A percentile compares a stretch with the other conserved stretches of the same genome.
Conservation (phyloP, 1,284 basidiomycete species). For the Leucoagaricus sp. region DNA sequence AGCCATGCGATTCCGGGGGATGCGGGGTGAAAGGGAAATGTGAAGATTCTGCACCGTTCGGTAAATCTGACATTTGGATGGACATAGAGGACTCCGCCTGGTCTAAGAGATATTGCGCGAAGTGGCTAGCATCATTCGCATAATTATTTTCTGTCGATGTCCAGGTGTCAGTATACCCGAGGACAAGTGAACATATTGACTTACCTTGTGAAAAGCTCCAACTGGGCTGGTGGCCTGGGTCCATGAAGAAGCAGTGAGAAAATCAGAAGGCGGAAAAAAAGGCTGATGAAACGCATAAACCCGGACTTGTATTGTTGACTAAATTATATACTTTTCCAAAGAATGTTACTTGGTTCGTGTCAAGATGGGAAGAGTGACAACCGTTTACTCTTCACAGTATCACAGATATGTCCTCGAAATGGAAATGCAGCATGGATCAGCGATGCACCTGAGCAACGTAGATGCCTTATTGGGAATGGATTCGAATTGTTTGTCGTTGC, state of each 20-base stretch:
- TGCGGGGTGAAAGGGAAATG: conserved; percentile 6
- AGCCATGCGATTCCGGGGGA: background rate
- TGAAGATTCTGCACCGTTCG: conserved; percentile 1
- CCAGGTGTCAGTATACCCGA: conserved; percentile 7
- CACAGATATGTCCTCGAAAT: conserved; percentile 6
- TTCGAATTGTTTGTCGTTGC: background rate
- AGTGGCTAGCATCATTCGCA: background rate
- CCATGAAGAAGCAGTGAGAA: conserved; percentile 12
- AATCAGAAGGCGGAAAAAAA: conserved; percentile 14
- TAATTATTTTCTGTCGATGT: conserved; percentile 6
- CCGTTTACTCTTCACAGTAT: conserved; percentile 14
- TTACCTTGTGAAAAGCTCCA: conserved; percentile 12
- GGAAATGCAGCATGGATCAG: conserved; percentile 6
- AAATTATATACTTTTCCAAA: conserved; percentile 17
- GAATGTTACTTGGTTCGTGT: conserved; percentile 12
- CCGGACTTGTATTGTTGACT: conserved; percentile 15
- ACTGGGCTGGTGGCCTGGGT: conserved; percentile 11
- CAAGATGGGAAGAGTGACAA: conserved; percentile 14
- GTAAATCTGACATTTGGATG: conserved; percentile 3
- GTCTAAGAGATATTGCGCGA: background rate
- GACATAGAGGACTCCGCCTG: background rate
- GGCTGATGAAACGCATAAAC: conserved; percentile 10
- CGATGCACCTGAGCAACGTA: background rate
- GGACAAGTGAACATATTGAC: background rate
- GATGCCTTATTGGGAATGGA: conserved; percentile 6